These are phyloP conservation scores for Fragaria vesca DNA, from an alignment of 306 rosid genomes.

Conservation along the genomic window DNA sequence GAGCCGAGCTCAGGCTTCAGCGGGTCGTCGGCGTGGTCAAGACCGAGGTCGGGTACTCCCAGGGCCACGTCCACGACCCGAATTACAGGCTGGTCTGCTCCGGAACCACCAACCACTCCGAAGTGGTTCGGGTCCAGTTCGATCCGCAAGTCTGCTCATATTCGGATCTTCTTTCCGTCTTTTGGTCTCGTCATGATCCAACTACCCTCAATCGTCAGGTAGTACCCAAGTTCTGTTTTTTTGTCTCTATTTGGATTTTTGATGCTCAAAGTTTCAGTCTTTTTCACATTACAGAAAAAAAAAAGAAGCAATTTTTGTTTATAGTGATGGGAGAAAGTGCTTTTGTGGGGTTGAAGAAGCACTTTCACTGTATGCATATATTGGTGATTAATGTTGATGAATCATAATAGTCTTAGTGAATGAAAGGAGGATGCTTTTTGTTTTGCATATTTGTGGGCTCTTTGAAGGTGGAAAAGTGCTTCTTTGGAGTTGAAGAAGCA, in stretches of 20 bases:
- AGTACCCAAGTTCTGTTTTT: background rate
- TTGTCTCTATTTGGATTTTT: background rate
- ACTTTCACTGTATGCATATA: background rate
- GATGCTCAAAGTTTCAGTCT: background rate
- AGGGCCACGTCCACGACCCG: slow-evolving; percentile 66
- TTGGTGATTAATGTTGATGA: background rate
- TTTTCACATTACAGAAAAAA: background rate
- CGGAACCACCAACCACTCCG: slow-evolving; percentile 67
- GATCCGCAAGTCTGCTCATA: slow-evolving; percentile 68
- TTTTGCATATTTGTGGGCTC: background rate
- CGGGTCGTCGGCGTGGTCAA: slow-evolving; percentile 63
- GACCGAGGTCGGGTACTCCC: slow-evolving; percentile 86
- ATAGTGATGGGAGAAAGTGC: background rate
- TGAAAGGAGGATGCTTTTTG: background rate
- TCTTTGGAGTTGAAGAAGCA: background rate
- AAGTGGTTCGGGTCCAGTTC: slow-evolving; percentile 73
- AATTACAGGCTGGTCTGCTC: slow-evolving; percentile 60
- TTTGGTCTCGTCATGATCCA: slow-evolving; percentile 82
- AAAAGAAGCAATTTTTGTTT: background rate
- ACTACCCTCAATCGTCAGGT: slow-evolving; percentile 79
- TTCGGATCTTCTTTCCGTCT: slow-evolving; percentile 46
- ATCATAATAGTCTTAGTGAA: background rate
- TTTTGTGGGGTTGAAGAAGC: background rate
- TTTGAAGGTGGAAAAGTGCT: background rate
- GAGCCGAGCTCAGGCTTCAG: slow-evolving; percentile 75